Base-by-base conservation (phyloP, 768 basidiomycete species). In the Amanita phalloides region DNA sequence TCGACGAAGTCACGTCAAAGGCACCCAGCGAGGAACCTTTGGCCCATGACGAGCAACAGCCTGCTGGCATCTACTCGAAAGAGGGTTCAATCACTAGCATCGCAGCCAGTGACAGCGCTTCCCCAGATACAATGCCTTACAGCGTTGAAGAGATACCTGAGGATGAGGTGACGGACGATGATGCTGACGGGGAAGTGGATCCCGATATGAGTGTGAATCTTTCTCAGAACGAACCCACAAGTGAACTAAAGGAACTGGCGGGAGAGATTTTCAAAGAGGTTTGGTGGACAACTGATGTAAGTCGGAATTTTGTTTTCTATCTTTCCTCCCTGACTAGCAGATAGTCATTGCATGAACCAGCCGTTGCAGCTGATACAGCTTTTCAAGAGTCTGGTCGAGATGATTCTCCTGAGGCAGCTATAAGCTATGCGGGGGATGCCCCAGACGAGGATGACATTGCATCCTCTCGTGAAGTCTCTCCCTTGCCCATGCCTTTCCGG, bases 251-350 rank as follows among this genome's bases (percentile, higher is more conserved):
- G 3, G 64, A 65, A 53, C 49, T 55, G 38, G 61, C 71, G 9
- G 69, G 71, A 52, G 72, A 70, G 57, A 55, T 62, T 7, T 37
- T 56, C 28, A 62, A 60, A 4, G 54, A 47, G 21, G 58, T 58
- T 1, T 67, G 70, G 39, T 66, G 49, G 49, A 21, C 39, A 14
- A 33, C 38, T n/a, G 48, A 37, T 9, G 48, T 41, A 26, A 49
- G 48, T 49, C 17, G 23, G 14, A 8, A 8, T 20, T 37, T 33
- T 17, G 4, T 39, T 33, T 0, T 13, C 14, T 14, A 17, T 17
- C n/a, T 9, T 26, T 17, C 13, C n/a, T 11, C 6, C 37, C 33
- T 38, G 39, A 49, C 21, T n/a, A 28, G n/a, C 26, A 13, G 32
- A 11, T 28, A 45, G 44, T 17, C n/a, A 6, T 45, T 9, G 2